Evolutionary conservation across 352 stramenopile genomes (phyloP).

Genomic region (Aphanomyces cochlioides): DNA sequence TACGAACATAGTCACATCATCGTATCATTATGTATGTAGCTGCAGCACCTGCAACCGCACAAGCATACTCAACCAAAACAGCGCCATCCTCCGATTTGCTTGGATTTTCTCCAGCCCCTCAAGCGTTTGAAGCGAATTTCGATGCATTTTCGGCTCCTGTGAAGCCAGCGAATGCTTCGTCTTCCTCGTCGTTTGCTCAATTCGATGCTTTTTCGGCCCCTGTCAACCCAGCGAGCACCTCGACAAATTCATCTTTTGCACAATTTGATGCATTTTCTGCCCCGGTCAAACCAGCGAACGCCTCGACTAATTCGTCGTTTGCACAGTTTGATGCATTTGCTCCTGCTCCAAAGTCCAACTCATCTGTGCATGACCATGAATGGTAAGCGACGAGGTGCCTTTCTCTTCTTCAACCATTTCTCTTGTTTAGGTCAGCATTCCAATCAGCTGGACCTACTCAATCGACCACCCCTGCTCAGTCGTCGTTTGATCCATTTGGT

Average conservation of each 20-base stretch:
- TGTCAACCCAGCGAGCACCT: conserved; percentile 5
- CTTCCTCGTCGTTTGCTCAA: conserved; percentile 31
- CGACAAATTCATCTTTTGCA: no score
- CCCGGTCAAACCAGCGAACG: no score
- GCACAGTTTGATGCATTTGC: no score
- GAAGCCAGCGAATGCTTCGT: background rate
- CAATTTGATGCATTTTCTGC: no score
- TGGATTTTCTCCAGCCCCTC: conserved; percentile 19
- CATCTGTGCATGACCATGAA: no score
- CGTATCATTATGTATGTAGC: background rate
- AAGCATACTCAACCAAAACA: conserved; percentile 52
- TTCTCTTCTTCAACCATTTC: no score
- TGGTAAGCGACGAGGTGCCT: no score
- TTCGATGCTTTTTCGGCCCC: conserved; percentile 39
- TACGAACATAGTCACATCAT: no score
- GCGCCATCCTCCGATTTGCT: conserved; percentile 33
- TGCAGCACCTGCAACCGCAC: background rate
- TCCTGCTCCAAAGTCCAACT: no score
- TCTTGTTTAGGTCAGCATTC: no score
- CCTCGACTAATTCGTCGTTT: no score
- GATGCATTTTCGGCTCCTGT: conserved; percentile 30
- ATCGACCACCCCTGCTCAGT: background rate
- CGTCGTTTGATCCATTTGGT: conserved; percentile 36
- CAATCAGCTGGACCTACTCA: background rate
- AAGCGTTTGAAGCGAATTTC: conserved; percentile 29